Evolutionary conservation across 306 rosid species (phyloP), one percentile per base, ranked within the genome.

Genomic region (Sphenostylis stenocarpa): DNA sequence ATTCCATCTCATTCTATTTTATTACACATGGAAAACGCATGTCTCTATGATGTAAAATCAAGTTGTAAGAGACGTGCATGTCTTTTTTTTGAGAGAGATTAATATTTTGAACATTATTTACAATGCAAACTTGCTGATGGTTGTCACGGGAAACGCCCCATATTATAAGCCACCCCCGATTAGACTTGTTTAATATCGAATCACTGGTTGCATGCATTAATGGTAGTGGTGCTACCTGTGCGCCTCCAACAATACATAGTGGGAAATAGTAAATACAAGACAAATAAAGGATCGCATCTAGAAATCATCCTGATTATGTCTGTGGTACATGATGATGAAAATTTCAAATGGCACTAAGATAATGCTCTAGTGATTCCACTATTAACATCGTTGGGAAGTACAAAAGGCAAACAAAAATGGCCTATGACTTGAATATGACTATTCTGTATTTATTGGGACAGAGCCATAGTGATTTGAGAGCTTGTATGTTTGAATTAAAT

Each of bases 341-440:
- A 74, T 61, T 45, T 56, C 64, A 17, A 57, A 68, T 58, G 75
- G 39, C 55, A 70, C 17, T 7, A 19, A 16, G 58, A 61, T 29
- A 75, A 16, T 28, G 28, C 2, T 7, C 23, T 14, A 38, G 43
- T 60, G 16, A 60, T 70, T 51, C 28, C 28, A 20, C 62, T 43
- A 65, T 51, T 39, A 41, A 52, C 36, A 33, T 24, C 8, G 7
- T 28, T 67, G 58, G 53, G 12, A 43, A 60, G 56, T 61, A 51
- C 20, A 6, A 62, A 56, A 73, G 52, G 45, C 14, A 66, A 56
- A 23, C 9, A 73, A 66, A 28, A 31, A 14, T 41, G 70, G 16
- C 69, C 70, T 38, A 34, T 38, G 72, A 80, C 19, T 43, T 60
- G 60, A 81, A 75, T 29, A 23, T 70, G 73, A 61, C 5, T 44